Evolutionary conservation across 495 filamentous ascomycete species (phyloP).

Genomic region (Tetracladium marchalianum): DNA sequence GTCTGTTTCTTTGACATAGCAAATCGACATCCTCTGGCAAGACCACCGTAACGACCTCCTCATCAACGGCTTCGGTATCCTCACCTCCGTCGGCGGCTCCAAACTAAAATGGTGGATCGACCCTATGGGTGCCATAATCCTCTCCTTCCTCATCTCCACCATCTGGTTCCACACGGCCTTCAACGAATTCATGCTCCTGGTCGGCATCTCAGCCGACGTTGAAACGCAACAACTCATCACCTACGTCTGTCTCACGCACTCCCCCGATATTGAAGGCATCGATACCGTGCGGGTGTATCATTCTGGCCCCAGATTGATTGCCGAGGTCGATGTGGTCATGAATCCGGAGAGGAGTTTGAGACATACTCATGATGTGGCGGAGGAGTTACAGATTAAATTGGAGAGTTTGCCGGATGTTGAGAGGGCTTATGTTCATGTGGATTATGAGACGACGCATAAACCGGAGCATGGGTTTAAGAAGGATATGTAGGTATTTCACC

Average conservation of each 20-base stretch:
- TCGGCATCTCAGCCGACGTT: constrained; percentile 79
- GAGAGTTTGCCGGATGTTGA: constrained; percentile 90
- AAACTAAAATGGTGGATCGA: constrained; percentile 94
- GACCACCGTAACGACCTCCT: constrained; percentile 85
- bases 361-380: constrained; percentile 86
- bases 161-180: constrained; percentile 85
- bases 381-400: constrained; percentile 88
- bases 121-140: constrained; percentile 78
- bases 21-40: constrained; percentile 88
- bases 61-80: constrained; percentile 83
- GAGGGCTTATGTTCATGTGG: constrained; percentile 92
- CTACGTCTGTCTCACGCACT: constrained; percentile 94
- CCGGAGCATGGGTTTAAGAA: constrained; percentile 56
- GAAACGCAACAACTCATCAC: constrained; percentile 90
- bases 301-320: constrained; percentile 78
- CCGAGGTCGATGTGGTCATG: constrained; percentile 89
- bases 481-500: constrained; percentile 37
- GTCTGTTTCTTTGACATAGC: constrained; percentile 18
- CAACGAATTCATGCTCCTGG: constrained; percentile 78
- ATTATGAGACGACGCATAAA: constrained; percentile 97
- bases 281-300: constrained; percentile 95
- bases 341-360: constrained; percentile 53
- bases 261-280: constrained; percentile 65
- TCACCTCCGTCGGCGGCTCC: constrained; percentile 77
- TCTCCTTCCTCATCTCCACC: constrained; percentile 63